Evolutionary conservation across 1,284 basidiomycete genomes (phyloP).

Genomic region (Afroboletus lepidellus): DNA sequence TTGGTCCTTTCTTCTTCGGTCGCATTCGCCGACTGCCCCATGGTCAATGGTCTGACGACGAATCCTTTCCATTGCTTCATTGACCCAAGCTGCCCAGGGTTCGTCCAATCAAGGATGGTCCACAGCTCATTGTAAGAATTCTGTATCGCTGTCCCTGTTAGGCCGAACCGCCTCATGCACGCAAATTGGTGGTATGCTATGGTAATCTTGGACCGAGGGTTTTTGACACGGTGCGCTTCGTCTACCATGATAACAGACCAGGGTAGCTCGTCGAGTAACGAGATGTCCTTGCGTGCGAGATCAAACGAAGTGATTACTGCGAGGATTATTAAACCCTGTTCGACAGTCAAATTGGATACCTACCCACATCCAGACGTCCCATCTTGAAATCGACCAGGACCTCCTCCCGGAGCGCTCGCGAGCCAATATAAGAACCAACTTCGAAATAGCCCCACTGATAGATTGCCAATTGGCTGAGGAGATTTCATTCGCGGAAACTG

Average conservation of each 20-base stretch:
- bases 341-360: background rate
- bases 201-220: constrained; percentile 61
- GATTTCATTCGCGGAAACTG: background rate
- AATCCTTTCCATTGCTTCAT: constrained; percentile 67
- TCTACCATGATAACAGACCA: constrained; percentile 78
- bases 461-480: background rate
- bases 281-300: constrained; percentile 65
- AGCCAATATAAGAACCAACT: constrained; percentile 63
- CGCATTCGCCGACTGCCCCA: constrained; percentile 66
- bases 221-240: constrained; percentile 83
- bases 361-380: constrained; percentile 73
- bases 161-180: constrained; percentile 66
- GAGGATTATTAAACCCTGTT: background rate
- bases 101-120: constrained; percentile 81
- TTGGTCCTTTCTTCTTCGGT: constrained; percentile 60
- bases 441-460: constrained; percentile 80
- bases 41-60: constrained; percentile 63
- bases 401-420: constrained; percentile 45
- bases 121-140: constrained; percentile 84
- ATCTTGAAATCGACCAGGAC: constrained; percentile 68
- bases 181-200: constrained; percentile 61
- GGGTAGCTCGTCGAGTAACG: constrained; percentile 57
- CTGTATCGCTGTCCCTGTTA: constrained; percentile 85
- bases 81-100: constrained; percentile 66
- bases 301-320: constrained; percentile 74